Evolutionary conservation across 768 basidiomycete species (phyloP).

Genomic region (Boletellus emodensis): DNA sequence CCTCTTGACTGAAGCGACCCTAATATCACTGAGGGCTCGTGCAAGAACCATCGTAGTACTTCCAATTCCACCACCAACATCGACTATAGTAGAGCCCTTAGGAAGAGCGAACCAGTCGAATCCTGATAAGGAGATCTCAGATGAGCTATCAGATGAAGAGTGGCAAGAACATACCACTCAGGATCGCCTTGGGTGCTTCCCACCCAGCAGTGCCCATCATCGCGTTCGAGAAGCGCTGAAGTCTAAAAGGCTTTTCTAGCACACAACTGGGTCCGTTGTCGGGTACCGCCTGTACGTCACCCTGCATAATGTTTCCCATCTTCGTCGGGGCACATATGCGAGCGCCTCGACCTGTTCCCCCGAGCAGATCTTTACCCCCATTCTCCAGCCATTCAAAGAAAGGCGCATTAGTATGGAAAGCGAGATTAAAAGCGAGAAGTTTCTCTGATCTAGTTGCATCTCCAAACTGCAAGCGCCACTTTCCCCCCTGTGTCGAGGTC

Average conservation of each 20-base stretch:
- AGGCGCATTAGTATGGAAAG: constrained; percentile 50
- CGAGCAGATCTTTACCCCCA: constrained; percentile 34
- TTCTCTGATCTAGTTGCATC: constrained; percentile 8
- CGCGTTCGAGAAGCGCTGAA: constrained; percentile 69
- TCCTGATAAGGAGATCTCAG: constrained; percentile 32
- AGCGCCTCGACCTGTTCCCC: constrained; percentile 22
- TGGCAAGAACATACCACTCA: constrained; percentile 42
- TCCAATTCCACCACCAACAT: constrained; percentile 71
- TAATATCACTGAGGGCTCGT: constrained; percentile 29
- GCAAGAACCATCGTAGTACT: constrained; percentile 44
- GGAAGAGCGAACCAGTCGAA: constrained; percentile 57
- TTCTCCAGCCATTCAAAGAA: constrained; percentile 78
- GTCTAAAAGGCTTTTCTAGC: constrained; percentile 42
- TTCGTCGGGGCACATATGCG: not conserved
- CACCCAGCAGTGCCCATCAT: constrained; percentile 72
- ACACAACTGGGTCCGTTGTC: not conserved
- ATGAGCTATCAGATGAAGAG: not conserved
- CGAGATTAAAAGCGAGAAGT: constrained; percentile 63
- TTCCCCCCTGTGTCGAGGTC: not conserved
- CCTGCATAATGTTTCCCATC: not conserved
- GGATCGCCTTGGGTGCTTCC: constrained; percentile 60
- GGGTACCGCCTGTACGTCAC: not conserved
- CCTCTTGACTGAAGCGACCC: not conserved
- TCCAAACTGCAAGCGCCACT: not conserved
- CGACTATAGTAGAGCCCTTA: constrained; percentile 50